Evolutionary conservation across 148 eudicot species (phyloP), one percentile per base, ranked within the genome.

Genomic region (Chenopodium formosanum): DNA sequence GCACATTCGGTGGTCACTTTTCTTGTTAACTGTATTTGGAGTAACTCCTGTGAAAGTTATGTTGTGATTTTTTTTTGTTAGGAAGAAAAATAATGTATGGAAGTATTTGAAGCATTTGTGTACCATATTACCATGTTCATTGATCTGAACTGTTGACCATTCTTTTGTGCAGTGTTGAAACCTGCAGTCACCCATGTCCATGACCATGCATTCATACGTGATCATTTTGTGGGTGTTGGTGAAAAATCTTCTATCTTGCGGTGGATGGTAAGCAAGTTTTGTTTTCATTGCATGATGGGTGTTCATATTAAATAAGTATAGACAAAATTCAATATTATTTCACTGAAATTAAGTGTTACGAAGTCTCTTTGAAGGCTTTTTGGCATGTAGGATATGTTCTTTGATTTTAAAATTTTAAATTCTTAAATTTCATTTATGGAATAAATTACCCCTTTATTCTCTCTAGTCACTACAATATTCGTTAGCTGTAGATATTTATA

Each of bases 141-240:
- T 48, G 19, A 14, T 65, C 19, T 76, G 27, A 46, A 71, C 73
- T 2, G 1, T 77, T 52, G 19, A 20, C 17, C 0, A 19, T 31
- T 4, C 12, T 23, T 11, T 75, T 72, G 22, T 78, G 76, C 89
- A 91, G 97, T 78, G 86, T 65, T 87, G 16, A 84, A 80, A 79
- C 95, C 91, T 52, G 86, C 84, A 81, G 82, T 93, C 83, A 93
- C 97, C 48, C 86, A 89, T 84, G 97, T 93, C 70, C 94, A 86
- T 66, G 83, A 91, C 31, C 95, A 94, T 76, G 94, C 84, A 77
- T 94, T 94, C 88, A 93, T 94, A 80, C 87, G 56, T 83, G 86
- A 85, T 19, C 92, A 92, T 74, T 91, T 90, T 73, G 76, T 79
- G 84, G 95, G 94, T 62, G 52, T 89, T 89, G 93, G 92, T 72